Evolutionary conservation across 2,329 filamentous ascomycete species (phyloP).

Genomic region (Epichloe festucae): DNA sequence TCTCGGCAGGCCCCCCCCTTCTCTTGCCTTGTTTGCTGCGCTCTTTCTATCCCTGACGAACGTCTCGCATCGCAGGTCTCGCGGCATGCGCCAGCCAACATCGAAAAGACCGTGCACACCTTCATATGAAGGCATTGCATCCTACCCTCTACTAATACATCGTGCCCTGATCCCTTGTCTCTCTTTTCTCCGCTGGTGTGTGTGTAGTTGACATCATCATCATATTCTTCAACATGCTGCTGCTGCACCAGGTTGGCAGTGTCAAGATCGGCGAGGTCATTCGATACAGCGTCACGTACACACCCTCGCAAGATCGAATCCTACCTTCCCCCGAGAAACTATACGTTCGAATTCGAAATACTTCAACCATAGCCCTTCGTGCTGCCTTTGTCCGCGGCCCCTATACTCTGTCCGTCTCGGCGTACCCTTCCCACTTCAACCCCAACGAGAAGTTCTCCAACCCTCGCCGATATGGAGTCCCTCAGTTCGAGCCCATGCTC

Average conservation of each 20-base stretch:
- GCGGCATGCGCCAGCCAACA: not conserved
- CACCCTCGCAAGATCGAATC: slow-evolving; percentile 76
- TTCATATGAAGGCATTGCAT: not conserved
- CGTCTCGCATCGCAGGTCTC: not conserved
- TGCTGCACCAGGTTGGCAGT: slow-evolving; percentile 80
- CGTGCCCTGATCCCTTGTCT: not conserved
- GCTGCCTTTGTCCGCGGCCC: slow-evolving; percentile 95
- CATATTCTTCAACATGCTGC: slow-evolving; percentile 50
- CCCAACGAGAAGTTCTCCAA: slow-evolving; percentile 67
- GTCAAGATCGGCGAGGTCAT: slow-evolving; percentile 92
- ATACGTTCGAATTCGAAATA: slow-evolving; percentile 82
- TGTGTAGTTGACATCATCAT: not conserved
- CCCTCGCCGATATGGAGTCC: slow-evolving; percentile 58
- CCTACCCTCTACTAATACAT: not conserved
- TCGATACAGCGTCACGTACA: slow-evolving; percentile 86
- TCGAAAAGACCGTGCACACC: not conserved
- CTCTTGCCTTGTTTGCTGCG: too few relatives aligned
- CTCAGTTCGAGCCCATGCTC: slow-evolving; percentile 90
- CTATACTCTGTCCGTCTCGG: slow-evolving; percentile 78
- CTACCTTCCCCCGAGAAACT: slow-evolving; percentile 73
- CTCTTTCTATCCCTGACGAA: too few relatives aligned
- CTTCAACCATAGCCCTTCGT: slow-evolving; percentile 75
- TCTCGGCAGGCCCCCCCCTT: too few relatives aligned
- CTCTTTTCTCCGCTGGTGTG: not conserved
- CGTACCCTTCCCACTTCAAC: slow-evolving; percentile 72